Evolutionary conservation across 169 alveolate species (phyloP).

Genomic region (Plasmodium gallinaceum): DNA sequence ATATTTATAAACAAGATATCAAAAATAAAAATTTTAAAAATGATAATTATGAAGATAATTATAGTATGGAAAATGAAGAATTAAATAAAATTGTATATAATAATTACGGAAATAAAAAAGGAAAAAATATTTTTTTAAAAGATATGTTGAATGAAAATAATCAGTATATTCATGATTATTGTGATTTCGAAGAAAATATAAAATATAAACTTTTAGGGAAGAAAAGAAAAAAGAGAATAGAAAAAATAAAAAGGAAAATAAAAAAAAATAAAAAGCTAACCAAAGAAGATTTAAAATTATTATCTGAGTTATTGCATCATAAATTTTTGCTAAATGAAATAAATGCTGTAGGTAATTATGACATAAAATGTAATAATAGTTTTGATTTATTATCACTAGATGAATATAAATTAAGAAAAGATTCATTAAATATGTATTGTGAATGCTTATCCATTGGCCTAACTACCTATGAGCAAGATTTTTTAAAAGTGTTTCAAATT

Average conservation of each 20-base stretch:
- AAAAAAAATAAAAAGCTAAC: constrained; percentile 56
- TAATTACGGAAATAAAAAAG: constrained; percentile 25
- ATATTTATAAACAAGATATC: constrained; percentile 2
- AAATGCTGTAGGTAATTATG: constrained; percentile 56
- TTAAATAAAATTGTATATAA: not conserved
- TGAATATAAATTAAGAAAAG: constrained; percentile 61
- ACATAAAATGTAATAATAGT: constrained; percentile 23
- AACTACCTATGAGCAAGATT: constrained; percentile 45
- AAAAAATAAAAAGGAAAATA: constrained; percentile 65
- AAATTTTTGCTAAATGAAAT: constrained; percentile 66
- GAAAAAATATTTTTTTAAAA: constrained; percentile 30
- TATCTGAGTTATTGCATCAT: constrained; percentile 64
- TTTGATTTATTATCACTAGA: constrained; percentile 39
- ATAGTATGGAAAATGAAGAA: not conserved
- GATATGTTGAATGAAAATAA: constrained; percentile 43
- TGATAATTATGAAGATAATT: constrained; percentile 7
- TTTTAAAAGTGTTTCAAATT: constrained; percentile 41
- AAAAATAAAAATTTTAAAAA: constrained; percentile 10
- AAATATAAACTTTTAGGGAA: constrained; percentile 32
- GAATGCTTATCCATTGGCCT: constrained; percentile 51
- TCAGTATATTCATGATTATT: constrained; percentile 44
- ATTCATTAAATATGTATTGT: constrained; percentile 27
- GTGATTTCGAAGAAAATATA: constrained; percentile 61
- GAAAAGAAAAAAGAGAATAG: constrained; percentile 27
- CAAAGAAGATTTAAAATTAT: constrained; percentile 51